phyloP scores from a whole-genome alignment of 2,329 filamentous ascomycete species.

The Aphanoascus verrucosus region DNA sequence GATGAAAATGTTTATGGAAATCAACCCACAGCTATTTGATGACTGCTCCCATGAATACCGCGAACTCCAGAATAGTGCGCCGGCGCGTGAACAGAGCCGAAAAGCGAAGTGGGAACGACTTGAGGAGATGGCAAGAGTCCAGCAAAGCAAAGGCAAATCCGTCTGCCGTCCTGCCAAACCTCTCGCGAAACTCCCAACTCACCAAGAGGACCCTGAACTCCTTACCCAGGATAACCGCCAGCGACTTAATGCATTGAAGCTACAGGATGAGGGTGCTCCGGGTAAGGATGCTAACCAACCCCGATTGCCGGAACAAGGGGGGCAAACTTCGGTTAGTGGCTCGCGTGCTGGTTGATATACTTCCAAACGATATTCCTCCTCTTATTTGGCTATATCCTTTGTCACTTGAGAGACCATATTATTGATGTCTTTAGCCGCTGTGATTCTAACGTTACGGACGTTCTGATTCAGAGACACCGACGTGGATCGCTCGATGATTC shows the following conservation, averaged over 20 bases:
- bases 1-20: constrained; percentile 99
- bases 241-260: constrained; percentile 75
- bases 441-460: constrained; percentile 40
- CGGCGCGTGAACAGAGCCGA: constrained; percentile 68
- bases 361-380: constrained; percentile 15
- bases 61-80: constrained; percentile 84
- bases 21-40: constrained; percentile 95
- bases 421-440: constrained; percentile 29
- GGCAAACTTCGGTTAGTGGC: constrained; percentile 38
- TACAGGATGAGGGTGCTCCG: constrained; percentile 59
- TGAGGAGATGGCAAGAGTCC: constrained; percentile 62
- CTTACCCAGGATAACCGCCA: constrained; percentile 74
- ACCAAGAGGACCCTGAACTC: constrained; percentile 50
- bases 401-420: constrained; percentile 33
- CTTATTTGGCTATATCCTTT: constrained; percentile 22
- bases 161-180: constrained; percentile 20
- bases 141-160: constrained; percentile 42
- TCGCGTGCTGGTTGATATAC: constrained; percentile 23
- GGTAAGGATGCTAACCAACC: constrained; percentile 37
- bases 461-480: constrained; percentile 39
- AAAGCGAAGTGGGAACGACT: constrained; percentile 85
- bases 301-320: constrained; percentile 34
- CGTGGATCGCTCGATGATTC: constrained; percentile 33
- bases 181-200: constrained; percentile 32
- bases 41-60: constrained; percentile 98